A percentile compares a stretch with the other conserved stretches of the same genome.
phyloP scores from a whole-genome alignment of 208 protist species.

The Leishmania gerbilli region DNA sequence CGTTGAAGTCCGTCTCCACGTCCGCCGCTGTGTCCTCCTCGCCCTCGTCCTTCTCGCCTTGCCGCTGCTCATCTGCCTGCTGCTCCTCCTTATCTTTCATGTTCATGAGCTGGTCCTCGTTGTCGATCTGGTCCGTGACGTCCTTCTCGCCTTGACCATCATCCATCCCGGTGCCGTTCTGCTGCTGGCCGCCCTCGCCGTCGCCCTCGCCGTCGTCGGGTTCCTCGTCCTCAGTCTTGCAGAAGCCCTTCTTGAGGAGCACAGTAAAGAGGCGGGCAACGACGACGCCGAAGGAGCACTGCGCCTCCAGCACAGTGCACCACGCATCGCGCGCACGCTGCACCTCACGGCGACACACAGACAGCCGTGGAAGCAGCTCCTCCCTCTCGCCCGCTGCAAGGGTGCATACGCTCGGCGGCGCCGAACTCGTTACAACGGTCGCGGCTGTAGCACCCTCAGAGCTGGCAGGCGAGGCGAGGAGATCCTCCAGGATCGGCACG shows the following conservation, averaged over 20 bases:
- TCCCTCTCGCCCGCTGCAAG: slow-evolving; percentile 19
- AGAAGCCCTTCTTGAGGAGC: slow-evolving; percentile 95
- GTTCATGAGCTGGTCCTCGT: slow-evolving; percentile 96
- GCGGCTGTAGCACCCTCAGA: neutral
- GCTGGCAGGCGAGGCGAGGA: slow-evolving; percentile 10
- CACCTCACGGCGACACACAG: slow-evolving; percentile 28
- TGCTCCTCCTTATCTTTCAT: slow-evolving; percentile 93
- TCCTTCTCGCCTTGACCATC: slow-evolving; percentile 99
- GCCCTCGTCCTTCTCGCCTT: slow-evolving; percentile 79
- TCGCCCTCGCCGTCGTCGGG: slow-evolving; percentile 78
- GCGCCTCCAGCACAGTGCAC: slow-evolving; percentile 39
- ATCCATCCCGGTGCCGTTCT: slow-evolving; percentile 98
- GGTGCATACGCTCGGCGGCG: neutral
- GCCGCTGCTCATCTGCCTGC: slow-evolving; percentile 61
- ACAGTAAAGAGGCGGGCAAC: slow-evolving; percentile 88
- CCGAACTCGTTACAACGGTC: neutral
- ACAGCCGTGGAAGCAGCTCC: slow-evolving; percentile 27
- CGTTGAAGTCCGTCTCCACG: slow-evolving; percentile 86
- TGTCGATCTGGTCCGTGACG: slow-evolving; percentile 97
- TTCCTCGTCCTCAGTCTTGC: slow-evolving; percentile 88
- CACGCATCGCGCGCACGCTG: slow-evolving; percentile 29
- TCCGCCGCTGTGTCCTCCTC: slow-evolving; percentile 92
- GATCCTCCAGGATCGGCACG: slow-evolving; percentile 22
- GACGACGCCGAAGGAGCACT: slow-evolving; percentile 79
- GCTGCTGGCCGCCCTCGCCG: slow-evolving; percentile 67